A percentile compares a stretch with the other conserved stretches of the same genome.
Evolutionary conservation across 2,329 filamentous ascomycete genomes (phyloP).

Genomic region (Diaporthe aspalathi): DNA sequence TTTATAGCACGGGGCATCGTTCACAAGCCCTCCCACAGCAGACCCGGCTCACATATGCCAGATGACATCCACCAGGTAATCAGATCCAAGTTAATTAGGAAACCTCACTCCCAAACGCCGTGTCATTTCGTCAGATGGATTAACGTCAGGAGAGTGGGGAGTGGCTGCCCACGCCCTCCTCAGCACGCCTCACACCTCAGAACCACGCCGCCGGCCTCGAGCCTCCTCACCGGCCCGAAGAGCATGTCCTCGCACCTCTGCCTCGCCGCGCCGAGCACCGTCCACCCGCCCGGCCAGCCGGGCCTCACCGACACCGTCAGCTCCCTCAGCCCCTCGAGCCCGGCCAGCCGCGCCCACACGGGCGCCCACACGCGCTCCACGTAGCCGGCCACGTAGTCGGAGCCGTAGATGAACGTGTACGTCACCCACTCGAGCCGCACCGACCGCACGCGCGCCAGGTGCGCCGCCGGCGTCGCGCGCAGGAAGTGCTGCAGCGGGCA

Average conservation of each 20-base stretch:
- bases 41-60: no score
- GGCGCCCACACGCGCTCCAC: conserved; percentile 15
- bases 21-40: no score
- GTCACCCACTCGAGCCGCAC: conserved; percentile 24
- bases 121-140: no score
- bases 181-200: conserved; percentile 18
- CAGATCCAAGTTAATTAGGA: no score
- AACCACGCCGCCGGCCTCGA: conserved; percentile 2
- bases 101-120: no score
- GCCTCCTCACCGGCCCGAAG: conserved; percentile 10
- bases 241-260: conserved; percentile 19
- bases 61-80: no score
- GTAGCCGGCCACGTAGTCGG: conserved; percentile 17
- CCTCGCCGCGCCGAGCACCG: conserved; percentile 13
- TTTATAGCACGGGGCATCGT: no score
- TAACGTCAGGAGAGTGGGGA: no score
- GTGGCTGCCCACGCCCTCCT: background rate
- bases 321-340: conserved; percentile 4
- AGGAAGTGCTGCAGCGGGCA: conserved; percentile 30
- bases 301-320: conserved; percentile 7
- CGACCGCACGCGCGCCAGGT: background rate
- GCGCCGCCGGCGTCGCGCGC: background rate
- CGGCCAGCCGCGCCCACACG: background rate
- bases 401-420: conserved; percentile 27
- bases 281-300: conserved; percentile 10